phyloP scores from a whole-genome alignment of 805 yeast genomes.

The Yamadazyma sp. region DNA sequence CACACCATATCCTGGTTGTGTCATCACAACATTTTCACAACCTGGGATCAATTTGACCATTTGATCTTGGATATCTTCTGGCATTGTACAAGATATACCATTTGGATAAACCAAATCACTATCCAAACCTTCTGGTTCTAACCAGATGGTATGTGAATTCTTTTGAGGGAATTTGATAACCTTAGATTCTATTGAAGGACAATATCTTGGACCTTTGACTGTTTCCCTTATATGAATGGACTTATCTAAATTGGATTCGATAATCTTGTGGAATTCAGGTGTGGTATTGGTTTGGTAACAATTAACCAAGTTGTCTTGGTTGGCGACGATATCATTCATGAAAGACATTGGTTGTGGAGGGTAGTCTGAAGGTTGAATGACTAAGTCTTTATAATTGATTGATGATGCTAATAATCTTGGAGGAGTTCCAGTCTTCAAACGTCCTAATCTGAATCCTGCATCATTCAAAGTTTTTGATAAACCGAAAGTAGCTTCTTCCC shows the following conservation, averaged over 20 bases:
- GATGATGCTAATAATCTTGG: slow-evolving; percentile 75
- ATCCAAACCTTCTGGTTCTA: slow-evolving; percentile 94
- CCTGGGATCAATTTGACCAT: slow-evolving; percentile 82
- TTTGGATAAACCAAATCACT: slow-evolving; percentile 91
- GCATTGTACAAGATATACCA: slow-evolving; percentile 96
- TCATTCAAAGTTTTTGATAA: slow-evolving; percentile 71
- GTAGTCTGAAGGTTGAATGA: slow-evolving; percentile 73
- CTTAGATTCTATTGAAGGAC: slow-evolving; percentile 95
- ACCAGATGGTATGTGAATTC: slow-evolving; percentile 79
- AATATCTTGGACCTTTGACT: slow-evolving; percentile 94
- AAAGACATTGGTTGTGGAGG: slow-evolving; percentile 91
- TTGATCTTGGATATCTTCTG: slow-evolving; percentile 80
- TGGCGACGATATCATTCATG: slow-evolving; percentile 64
- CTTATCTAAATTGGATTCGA: slow-evolving; percentile 68
- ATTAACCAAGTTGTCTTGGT: slow-evolving; percentile 53
- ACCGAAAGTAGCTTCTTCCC: slow-evolving; percentile 90
- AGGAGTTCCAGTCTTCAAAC: slow-evolving; percentile 97
- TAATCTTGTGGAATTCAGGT: slow-evolving; percentile 63
- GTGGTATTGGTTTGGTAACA: slow-evolving; percentile 84
- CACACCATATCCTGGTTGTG: slow-evolving; percentile 98
- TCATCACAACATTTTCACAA: slow-evolving; percentile 79
- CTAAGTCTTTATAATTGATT: slow-evolving; percentile 63
- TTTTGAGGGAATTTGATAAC: slow-evolving; percentile 77
- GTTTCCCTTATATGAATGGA: slow-evolving; percentile 91
- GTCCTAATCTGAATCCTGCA: slow-evolving; percentile 80